Evolutionary conservation across 768 basidiomycete genomes (phyloP), one percentile per base, ranked within the genome.

Genomic region (Floccularia luteovirens): DNA sequence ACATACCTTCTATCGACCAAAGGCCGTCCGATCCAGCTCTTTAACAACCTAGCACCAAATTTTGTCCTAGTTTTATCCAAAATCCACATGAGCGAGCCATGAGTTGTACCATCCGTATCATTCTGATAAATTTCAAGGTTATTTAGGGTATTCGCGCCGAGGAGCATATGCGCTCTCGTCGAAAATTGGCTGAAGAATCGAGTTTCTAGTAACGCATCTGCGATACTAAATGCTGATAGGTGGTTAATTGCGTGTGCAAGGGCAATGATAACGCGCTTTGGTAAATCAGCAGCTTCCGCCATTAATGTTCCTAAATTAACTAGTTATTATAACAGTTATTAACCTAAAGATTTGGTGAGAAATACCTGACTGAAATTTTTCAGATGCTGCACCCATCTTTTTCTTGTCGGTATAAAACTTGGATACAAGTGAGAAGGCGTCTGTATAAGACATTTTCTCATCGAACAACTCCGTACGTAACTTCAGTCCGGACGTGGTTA

Each of bases 101-200:
- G 72, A 14, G 72, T 64, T 8, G 73, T 77, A 40, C 74, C 74
- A 54, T 96, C 84, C 0, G 89, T 90, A 53, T 87, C 83, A 50
- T 97, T 98, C 24, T 79, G 75, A 56, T 89, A 93, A n/a, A 99
- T 79, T 58, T 98, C 93, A 62, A 94, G 59, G 54, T 96, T 97
- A 10, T 73, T 72, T 8, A 98, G 61, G 0, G 94, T 94, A 54
- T 90, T 96, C 19, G 81, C 82, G 35, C 83, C 85, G 33, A 99
- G 69, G 16, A 90, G 67, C 93, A 99, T 93, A 47, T 90, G 82
- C 0, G 77, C 72, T 40, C 74, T 72, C 17, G 79, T 77, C 3
- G 86, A 67, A 53, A 98, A 98, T 52, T 64, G 76, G 14, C 64
- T 70, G 62, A 96, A 94, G 55, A 88, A 88, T 17, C 71, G 72